Evolutionary conservation across 164 flowering plant genomes (phyloP).

Genomic region (Cinnamomum micranthum): DNA sequence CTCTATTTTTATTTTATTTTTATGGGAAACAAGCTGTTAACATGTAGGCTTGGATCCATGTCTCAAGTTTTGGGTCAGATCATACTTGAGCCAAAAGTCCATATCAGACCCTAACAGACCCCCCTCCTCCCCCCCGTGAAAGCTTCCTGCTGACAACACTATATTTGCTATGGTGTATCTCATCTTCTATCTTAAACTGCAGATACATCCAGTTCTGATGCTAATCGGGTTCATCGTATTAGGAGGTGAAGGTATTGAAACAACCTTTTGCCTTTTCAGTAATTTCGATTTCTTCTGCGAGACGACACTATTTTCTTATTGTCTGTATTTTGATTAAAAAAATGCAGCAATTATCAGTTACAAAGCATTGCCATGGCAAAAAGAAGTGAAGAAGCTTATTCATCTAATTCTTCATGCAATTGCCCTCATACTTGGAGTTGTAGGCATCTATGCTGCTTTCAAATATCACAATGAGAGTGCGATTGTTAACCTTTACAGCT

Average conservation of each 20-base stretch:
- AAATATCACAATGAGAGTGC: constrained; percentile 77
- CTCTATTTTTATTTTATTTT: too few species aligned
- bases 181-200: constrained; percentile 10
- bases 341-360: constrained; percentile 83
- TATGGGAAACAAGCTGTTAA: too few species aligned
- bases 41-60: too few species aligned
- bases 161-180: too few species aligned
- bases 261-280: not conserved
- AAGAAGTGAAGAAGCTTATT: constrained; percentile 69
- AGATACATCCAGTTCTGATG: constrained; percentile 95
- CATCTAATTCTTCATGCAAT: constrained; percentile 72
- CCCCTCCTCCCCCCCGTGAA: too few species aligned
- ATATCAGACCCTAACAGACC: too few species aligned
- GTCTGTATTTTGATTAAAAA: not conserved
- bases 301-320: not conserved
- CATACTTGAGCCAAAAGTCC: too few species aligned
- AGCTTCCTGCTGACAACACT: too few species aligned
- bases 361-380: constrained; percentile 61
- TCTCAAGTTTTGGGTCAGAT: too few species aligned
- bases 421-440: constrained; percentile 69
- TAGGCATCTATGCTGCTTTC: constrained; percentile 78
- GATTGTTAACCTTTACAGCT: constrained; percentile 79
- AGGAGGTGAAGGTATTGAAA: constrained; percentile 83
- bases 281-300: not conserved
- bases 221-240: constrained; percentile 83